Conservation (phyloP, 805 yeast species). For the Teunomyces pallodes region DNA sequence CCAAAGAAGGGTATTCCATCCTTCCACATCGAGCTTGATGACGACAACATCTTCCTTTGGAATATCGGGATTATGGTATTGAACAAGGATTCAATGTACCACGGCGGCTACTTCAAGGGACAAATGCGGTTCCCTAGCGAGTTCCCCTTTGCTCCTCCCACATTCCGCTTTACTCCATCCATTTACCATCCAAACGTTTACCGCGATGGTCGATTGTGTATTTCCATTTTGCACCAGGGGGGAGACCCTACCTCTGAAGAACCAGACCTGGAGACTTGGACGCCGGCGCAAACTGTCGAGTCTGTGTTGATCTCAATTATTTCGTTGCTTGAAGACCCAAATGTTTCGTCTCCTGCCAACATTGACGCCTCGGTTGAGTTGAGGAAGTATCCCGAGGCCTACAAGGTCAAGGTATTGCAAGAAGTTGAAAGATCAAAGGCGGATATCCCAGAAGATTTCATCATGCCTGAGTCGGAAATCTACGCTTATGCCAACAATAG, state of each 20-base stretch:
- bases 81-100: constrained; percentile 83
- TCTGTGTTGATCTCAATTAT: constrained; percentile 85
- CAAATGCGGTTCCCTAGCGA: constrained; percentile 91
- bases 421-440: constrained; percentile 82
- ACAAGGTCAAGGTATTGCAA: constrained; percentile 68
- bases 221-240: constrained; percentile 86
- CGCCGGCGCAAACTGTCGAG: constrained; percentile 90
- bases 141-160: constrained; percentile 91
- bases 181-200: constrained; percentile 95
- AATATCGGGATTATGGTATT: constrained; percentile 90
- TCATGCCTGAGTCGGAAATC: constrained; percentile 69
- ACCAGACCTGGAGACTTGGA: constrained; percentile 93
- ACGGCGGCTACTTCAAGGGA: constrained; percentile 93
- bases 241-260: constrained; percentile 91
- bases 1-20: constrained; percentile 69
- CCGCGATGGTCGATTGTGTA: constrained; percentile 89
- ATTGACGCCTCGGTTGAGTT: constrained; percentile 93
- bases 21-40: constrained; percentile 63
- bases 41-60: constrained; percentile 63
- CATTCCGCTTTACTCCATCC: constrained; percentile 87
- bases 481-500: constrained; percentile 35
- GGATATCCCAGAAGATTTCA: constrained; percentile 84
- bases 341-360: constrained; percentile 90
- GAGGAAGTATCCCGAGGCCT: constrained; percentile 76
- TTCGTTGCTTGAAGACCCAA: constrained; percentile 90